These are phyloP conservation scores for Xerocomus amazonicus DNA, from an alignment of 1,284 basidiomycete genomes.

Conservation along the genomic window DNA sequence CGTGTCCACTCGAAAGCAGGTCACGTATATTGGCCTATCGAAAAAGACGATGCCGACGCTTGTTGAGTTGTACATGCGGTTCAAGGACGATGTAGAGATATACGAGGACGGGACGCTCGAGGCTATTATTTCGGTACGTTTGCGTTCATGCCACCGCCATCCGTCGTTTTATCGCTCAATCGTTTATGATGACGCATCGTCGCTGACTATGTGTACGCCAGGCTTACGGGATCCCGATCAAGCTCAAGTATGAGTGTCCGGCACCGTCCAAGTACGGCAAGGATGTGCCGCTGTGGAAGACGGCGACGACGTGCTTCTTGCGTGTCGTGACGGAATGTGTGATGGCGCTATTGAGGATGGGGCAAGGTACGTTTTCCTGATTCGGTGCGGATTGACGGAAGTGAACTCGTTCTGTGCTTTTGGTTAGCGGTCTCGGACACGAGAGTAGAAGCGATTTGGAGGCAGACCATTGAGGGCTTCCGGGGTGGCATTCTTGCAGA, in stretches of 20 bases:
- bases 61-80: slow-evolving; percentile 66
- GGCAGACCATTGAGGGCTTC: slow-evolving; percentile 82
- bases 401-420: background rate
- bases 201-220: slow-evolving; percentile 31
- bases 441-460: slow-evolving; percentile 77
- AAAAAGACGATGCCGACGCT: slow-evolving; percentile 87
- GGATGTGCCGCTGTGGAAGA: slow-evolving; percentile 89
- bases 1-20: slow-evolving; percentile 49
- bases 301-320: slow-evolving; percentile 73
- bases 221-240: slow-evolving; percentile 88
- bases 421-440: slow-evolving; percentile 53
- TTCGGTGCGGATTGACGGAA: background rate
- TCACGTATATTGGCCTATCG: slow-evolving; percentile 84
- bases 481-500: slow-evolving; percentile 81
- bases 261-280: slow-evolving; percentile 80
- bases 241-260: slow-evolving; percentile 93
- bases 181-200: background rate
- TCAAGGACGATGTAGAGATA: slow-evolving; percentile 57
- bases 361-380: slow-evolving; percentile 37
- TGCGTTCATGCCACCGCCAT: background rate
- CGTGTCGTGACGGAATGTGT: slow-evolving; percentile 65
- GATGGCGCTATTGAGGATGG: slow-evolving; percentile 45
- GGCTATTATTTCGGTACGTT: slow-evolving; percentile 70
- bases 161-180: background rate
- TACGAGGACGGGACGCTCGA: slow-evolving; percentile 85